Evolutionary conservation across 305 asterid genomes (phyloP).

Genomic region (Nicotiana rustica): DNA sequence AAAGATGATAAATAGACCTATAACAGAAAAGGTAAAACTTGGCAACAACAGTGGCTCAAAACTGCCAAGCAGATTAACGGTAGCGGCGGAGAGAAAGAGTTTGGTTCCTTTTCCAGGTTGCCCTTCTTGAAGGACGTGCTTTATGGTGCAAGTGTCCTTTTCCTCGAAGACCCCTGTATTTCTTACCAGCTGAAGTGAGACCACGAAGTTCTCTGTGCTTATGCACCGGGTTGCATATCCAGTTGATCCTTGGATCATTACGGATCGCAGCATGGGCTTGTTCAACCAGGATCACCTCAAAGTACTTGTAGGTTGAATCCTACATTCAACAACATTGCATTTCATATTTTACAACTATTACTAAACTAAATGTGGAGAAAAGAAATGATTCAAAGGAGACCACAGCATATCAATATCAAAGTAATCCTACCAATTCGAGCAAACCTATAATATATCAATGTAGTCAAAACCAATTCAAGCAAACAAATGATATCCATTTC

Average conservation of each 20-base stretch:
- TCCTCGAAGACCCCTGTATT: constrained; percentile 53
- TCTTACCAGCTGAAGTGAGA: constrained; percentile 57
- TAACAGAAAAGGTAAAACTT: not conserved
- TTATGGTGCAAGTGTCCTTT: constrained; percentile 46
- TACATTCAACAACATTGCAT: not conserved
- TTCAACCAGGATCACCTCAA: constrained; percentile 50
- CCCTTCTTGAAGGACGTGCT: too few species aligned
- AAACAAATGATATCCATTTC: not conserved
- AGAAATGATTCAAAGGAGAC: not conserved
- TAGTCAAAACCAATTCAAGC: not conserved
- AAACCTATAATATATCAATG: not conserved
- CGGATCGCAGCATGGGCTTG: constrained; percentile 49
- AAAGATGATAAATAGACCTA: not conserved
- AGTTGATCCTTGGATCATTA: constrained; percentile 54
- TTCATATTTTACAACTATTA: not conserved
- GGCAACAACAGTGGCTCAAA: not conserved
- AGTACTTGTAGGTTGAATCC: constrained; percentile 55
- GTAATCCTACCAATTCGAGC: not conserved
- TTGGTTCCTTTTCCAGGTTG: too few species aligned
- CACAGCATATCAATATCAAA: not conserved
- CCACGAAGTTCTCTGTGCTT: constrained; percentile 42
- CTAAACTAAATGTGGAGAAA: not conserved
- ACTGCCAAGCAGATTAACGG: constrained; percentile 36
- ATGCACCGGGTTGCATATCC: constrained; percentile 51
- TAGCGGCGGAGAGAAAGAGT: constrained; percentile 53